Percentiles rank a stretch among this genome's conserved stretches.
Conservation (phyloP, 129 eudicot species). For the Centaurea solstitialis region DNA sequence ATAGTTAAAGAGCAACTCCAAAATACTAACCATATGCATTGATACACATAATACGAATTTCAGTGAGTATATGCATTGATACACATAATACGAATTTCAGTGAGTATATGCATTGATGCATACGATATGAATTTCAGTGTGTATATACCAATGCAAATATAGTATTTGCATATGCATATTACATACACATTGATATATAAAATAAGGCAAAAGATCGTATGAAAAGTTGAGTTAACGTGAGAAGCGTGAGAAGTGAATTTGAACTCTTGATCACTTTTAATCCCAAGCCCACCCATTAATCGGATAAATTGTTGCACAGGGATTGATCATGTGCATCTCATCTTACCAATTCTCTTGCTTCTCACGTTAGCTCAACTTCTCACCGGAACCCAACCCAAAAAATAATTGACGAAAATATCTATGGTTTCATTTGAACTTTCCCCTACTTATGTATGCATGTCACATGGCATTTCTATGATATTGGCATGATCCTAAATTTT, state of each 20-base stretch:
- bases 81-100: not conserved
- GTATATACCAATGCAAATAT: not conserved
- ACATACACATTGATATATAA: not conserved
- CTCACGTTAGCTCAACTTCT: too few relatives aligned
- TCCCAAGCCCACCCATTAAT: not conserved
- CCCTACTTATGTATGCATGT: not conserved
- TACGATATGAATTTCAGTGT: too few relatives aligned
- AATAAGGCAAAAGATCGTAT: not conserved
- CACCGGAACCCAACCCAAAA: too few relatives aligned
- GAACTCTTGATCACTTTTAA: too few relatives aligned
- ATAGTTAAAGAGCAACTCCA: not conserved
- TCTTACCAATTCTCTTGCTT: too few relatives aligned
- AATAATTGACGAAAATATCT: too few relatives aligned
- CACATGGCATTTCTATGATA: not conserved
- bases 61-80: not conserved
- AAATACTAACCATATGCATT: not conserved
- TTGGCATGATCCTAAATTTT: not conserved
- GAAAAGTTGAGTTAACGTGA: too few relatives aligned
- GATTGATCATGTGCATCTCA: not conserved
- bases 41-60: not conserved
- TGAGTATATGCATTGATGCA: not conserved
- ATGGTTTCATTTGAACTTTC: not conserved
- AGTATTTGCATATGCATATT: not conserved
- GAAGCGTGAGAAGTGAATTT: too few relatives aligned
- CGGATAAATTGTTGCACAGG: too few relatives aligned